Evolutionary conservation across 2,329 filamentous ascomycete species (phyloP), one percentile per base, ranked within the genome.

Genomic region (Ceratocystis harringtonii): DNA sequence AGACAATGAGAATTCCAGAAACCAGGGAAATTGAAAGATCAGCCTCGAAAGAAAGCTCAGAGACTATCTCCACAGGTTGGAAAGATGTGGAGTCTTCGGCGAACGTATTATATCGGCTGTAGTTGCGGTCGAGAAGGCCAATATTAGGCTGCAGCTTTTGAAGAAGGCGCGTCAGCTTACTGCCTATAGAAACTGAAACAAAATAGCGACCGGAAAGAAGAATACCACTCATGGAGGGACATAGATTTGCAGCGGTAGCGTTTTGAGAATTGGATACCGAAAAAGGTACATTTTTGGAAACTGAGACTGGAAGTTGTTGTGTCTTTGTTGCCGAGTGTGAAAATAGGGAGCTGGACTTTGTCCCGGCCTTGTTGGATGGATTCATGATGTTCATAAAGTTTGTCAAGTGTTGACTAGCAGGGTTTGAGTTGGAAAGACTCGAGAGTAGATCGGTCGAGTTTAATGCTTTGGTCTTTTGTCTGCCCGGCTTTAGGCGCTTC

Each of bases 1-100:
- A 88, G 0, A 89, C 89, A 22, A 88, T 71, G 0, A 95, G 73
- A 2, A 95, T 75, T 0, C 88, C 90, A 0, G 81, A 12, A 15
- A 45, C 15, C 62, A 32, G 7, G 44, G 61, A 22, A 65, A 65
- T 12, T 63, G 87, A 81, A 2, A 96, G 74, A 70, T 96, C 91
- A 2, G 89, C 86, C 72, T 90, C 87, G 5, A 77, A 75, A 0
- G 75, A 74, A 1, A 81, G 72, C 0, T 75, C 69, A 0, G 77
- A 78, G 3, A 70, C 7, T 10, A 41, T 15, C n/a, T 61, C 60
- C 17, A 8, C 15, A 19, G 44, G 36, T 30, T 57, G 50, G 17
- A 52, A 25, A 19, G 43, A n/a, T 61, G 28, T 45, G 30, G 28
- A 30, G 25, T 10, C 32, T n/a, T 58, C 32, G 3, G 3, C 8